These are phyloP conservation scores for Nasturtium officinale DNA, from an alignment of 345 rosid species.

Conservation along the genomic window DNA sequence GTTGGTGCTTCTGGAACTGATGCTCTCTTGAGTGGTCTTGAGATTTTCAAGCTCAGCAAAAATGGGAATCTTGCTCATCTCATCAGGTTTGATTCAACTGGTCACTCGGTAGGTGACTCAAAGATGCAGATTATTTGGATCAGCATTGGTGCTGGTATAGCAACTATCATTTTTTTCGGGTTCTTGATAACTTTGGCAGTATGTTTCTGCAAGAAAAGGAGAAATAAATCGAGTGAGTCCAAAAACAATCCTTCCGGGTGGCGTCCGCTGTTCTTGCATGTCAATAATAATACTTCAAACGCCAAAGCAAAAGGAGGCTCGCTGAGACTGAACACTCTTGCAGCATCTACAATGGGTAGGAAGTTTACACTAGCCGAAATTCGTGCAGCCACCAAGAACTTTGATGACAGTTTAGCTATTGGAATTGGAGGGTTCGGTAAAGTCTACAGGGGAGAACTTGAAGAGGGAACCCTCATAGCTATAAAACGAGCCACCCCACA, in stretches of 20 bases:
- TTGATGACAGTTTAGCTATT: conserved; percentile 74
- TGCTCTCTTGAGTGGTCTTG: conserved; percentile 85
- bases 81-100: conserved; percentile 46
- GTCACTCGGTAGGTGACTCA: conserved; percentile 42
- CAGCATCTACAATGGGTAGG: conserved; percentile 54
- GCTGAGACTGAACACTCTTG: conserved; percentile 44
- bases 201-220: conserved; percentile 49
- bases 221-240: conserved; percentile 44
- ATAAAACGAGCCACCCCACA: conserved; percentile 88
- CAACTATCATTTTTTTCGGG: conserved; percentile 49
- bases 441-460: conserved; percentile 81
- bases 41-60: conserved; percentile 84
- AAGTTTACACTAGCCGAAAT: conserved; percentile 73
- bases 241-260: conserved; percentile 60
- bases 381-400: conserved; percentile 74
- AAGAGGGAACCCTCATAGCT: conserved; percentile 74
- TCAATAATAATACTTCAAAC: conserved; percentile 50
- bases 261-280: conserved; percentile 66
- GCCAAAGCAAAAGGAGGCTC: conserved; percentile 55
- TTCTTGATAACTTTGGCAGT: conserved; percentile 35
- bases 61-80: conserved; percentile 73
- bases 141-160: conserved; percentile 61
- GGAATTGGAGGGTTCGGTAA: conserved; percentile 92
- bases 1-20: conserved; percentile 78
- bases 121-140: conserved; percentile 57